A percentile compares a stretch with the other conserved stretches of the same genome.
These are phyloP conservation scores for Excoecaria cochinchinensis DNA, from an alignment of 345 rosid genomes.

Conservation along the genomic window DNA sequence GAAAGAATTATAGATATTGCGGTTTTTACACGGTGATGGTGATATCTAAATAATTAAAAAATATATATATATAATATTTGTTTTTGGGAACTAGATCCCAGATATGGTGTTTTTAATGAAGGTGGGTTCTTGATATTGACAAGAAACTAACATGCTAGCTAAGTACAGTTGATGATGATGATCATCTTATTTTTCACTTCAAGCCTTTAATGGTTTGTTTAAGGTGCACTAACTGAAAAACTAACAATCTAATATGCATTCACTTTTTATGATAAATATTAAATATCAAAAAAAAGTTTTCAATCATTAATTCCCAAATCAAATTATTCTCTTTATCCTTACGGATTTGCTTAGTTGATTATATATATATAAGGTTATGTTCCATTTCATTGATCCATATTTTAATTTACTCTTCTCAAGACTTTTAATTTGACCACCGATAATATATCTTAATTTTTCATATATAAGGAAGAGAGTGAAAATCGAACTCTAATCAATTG, in stretches of 20 bases:
- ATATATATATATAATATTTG: conserved; percentile 5
- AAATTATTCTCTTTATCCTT: no score
- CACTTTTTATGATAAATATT: no score
- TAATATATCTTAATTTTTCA: no score
- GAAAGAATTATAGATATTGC: conserved; percentile 29
- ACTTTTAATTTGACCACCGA: no score
- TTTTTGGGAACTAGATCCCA: conserved; percentile 34
- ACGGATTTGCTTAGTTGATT: no score
- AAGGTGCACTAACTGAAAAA: conserved; percentile 9
- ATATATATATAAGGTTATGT: no score
- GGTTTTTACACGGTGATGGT: conserved; percentile 44
- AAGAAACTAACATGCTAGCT: conserved; percentile 57
- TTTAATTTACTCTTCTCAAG: no score
- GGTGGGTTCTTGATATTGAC: conserved; percentile 61
- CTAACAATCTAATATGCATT: neutral
- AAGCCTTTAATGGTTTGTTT: conserved; percentile 12
- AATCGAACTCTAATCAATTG: no score
- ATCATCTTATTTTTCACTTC: conserved; percentile 14
- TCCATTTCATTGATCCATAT: no score
- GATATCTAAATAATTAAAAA: neutral
- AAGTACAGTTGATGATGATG: conserved; percentile 11
- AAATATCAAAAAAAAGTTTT: no score
- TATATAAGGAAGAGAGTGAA: no score
- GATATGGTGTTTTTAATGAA: conserved; percentile 25
- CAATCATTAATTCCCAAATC: no score